A percentile compares a stretch with the other conserved stretches of the same genome.
Evolutionary conservation across 495 filamentous ascomycete genomes (phyloP).

Genomic region (Xylaria scruposa): DNA sequence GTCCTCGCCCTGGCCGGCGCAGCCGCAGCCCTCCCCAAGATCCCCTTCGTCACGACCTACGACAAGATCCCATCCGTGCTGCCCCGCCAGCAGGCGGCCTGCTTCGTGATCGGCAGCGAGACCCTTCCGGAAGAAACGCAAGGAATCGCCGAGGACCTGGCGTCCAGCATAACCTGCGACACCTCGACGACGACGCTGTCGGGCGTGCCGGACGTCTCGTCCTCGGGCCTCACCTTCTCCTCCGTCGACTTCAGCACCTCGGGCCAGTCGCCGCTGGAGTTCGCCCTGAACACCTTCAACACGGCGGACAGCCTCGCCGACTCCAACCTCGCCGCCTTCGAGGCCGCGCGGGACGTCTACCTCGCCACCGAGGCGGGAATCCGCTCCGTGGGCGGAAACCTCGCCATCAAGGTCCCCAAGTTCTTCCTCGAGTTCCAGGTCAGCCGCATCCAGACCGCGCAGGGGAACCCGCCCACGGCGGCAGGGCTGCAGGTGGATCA

Average conservation of each 20-base stretch:
- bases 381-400: conserved; percentile 46
- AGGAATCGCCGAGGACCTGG: conserved; percentile 43
- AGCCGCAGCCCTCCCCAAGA: conserved; percentile 32
- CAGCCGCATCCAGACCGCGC: conserved; percentile 56
- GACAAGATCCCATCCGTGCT: conserved; percentile 21
- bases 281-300: conserved; percentile 53
- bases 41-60: conserved; percentile 30
- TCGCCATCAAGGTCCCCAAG: conserved; percentile 57
- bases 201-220: conserved; percentile 51
- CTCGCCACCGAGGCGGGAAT: conserved; percentile 58
- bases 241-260: conserved; percentile 51
- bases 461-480: conserved; percentile 52
- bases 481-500: conserved; percentile 54
- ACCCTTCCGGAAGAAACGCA: conserved; percentile 37
- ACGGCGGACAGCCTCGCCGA: conserved; percentile 42
- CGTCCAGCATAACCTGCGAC: conserved; percentile 49
- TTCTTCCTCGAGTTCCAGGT: conserved; percentile 59
- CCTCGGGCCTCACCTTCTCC: conserved; percentile 48
- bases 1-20: conserved; percentile 30
- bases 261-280: conserved; percentile 45
- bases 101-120: conserved; percentile 54
- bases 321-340: conserved; percentile 49
- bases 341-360: conserved; percentile 52
- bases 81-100: conserved; percentile 39
- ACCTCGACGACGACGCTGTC: conserved; percentile 42